Evolutionary conservation across 495 filamentous ascomycete genomes (phyloP), one percentile per base, ranked within the genome.

Genomic region (Aspergillus bertholletiae): DNA sequence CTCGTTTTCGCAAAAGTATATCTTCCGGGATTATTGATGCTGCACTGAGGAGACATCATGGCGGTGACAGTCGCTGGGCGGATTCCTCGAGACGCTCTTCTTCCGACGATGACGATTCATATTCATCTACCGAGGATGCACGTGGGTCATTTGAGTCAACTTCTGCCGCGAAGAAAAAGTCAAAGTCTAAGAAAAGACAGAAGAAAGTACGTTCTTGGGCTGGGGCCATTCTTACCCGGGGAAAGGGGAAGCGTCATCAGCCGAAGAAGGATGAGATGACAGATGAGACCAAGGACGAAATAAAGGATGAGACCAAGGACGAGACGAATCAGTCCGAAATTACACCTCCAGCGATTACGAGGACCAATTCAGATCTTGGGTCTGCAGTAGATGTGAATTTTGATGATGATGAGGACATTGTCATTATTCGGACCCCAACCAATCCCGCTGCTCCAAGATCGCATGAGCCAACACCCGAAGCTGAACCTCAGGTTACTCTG

Each of bases 151-250:
- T 55, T 12, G 58, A 51, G 4, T 59, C 61, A 27, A 26, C 43
- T 8, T 49, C 59, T n/a, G 32, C 63, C 8, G 57, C 65, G 35
- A 73, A 72, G 52, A 61, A 62, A 8, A 46, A 45, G 8, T 56
- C 67, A 1, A 79, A 75, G 49, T 63, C 69, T 9, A 91, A 88
- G 65, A 88, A 89, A 68, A 87, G 84, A 63, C 82, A 88, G 58
- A 89, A 89, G 65, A 90, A 85, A 68, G 88, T 92, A 50, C 89
- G 86, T 57, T 82, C 84, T 2, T 93, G 89, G 88, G 88, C 89
- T 32, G 88, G 86, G 23, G 83, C 87, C 18, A 86, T 94, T 55
- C 67, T 94, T 32, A 83, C 86, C 18, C 64, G 62, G 23, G 79
- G 87, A 26, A 92, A 90, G 62, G 73, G 80, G 8, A 80, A 78